Evolutionary conservation across 768 basidiomycete genomes (phyloP).

Genomic region (Inosperma sp.): DNA sequence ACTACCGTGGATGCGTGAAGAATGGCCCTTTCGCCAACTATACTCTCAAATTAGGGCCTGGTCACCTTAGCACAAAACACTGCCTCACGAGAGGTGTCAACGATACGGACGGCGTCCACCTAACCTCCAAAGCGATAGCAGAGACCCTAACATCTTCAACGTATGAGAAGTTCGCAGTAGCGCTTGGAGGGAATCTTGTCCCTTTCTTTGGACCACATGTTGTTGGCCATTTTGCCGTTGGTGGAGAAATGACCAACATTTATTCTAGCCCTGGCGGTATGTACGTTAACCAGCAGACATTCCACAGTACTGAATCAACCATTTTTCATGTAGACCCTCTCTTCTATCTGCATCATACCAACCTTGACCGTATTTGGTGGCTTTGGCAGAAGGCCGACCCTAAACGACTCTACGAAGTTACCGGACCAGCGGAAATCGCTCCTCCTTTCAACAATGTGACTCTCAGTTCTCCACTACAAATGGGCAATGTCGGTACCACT

Average conservation of each 20-base stretch:
- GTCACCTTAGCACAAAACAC: slow-evolving; percentile 28
- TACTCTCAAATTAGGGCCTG: too few relatives aligned
- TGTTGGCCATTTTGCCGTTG: slow-evolving; percentile 32
- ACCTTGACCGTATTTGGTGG: too few relatives aligned
- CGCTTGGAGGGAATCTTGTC: slow-evolving; percentile 30
- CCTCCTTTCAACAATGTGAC: slow-evolving; percentile 30
- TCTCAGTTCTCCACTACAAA: too few relatives aligned
- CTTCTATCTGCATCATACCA: too few relatives aligned
- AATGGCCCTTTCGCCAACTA: too few relatives aligned
- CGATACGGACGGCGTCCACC: slow-evolving; percentile 16
- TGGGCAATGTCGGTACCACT: slow-evolving; percentile 20
- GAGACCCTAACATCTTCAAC: slow-evolving; percentile 22
- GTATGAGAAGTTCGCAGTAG: slow-evolving; percentile 32
- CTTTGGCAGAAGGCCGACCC: too few relatives aligned
- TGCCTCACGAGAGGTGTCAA: slow-evolving; percentile 33
- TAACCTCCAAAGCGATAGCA: slow-evolving; percentile 21
- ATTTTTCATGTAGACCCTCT: slow-evolving; percentile 29
- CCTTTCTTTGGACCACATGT: slow-evolving; percentile 30
- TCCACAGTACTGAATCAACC: neutral
- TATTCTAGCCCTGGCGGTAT: slow-evolving; percentile 38
- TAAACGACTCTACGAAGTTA: too few relatives aligned
- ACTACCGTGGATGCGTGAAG: too few relatives aligned
- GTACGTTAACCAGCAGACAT: slow-evolving; percentile 4
- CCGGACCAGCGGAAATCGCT: slow-evolving; percentile 27
- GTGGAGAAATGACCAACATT: slow-evolving; percentile 31